Base-by-base conservation (phyloP, 805 yeast species). In the Dipodascopsis uninucleata region DNA sequence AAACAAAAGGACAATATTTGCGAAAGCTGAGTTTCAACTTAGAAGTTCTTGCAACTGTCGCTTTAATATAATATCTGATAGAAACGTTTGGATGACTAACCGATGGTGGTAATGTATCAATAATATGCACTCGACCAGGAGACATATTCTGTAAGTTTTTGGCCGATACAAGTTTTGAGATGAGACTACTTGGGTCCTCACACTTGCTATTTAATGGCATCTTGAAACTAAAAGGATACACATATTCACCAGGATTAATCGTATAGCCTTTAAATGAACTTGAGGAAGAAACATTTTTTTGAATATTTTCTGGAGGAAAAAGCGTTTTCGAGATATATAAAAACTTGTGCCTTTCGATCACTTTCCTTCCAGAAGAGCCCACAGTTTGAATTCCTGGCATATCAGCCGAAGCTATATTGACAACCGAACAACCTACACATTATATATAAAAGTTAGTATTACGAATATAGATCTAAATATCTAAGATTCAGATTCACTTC, bases 21-120 rank as follows among this genome's bases (percentile, higher is more conserved):
- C 84, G 64, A 25, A 72, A 56, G 47, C 77, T 79, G 22, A 68
- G 39, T 43, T 72, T 71, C 44, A 76, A 64, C 25, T 77, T 56
- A 2, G 78, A 69, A 1, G 79, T 62, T 36, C 80, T 58, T 45
- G 74, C 75, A 32, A 79, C 79, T 0, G 85, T 79, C 7, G 71
- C 82, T 60, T 80, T 79, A 43, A 81, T 69, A 57, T 72, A 79
- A 58, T 80, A 80, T 44, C 70, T 66, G 9, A 17, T 17, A 10
- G 35, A 44, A n/a, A 31, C 53, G 22, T 36, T 5, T 21, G 58
- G 17, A n/a, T 60, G 65, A 3, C 62, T 52, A 17, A 62, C 41
- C 16, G 66, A 59, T 18, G 68, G 67, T 20, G 69, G 68, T 43
- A 65, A 49, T 2, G 55, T 42, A 7, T 52, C 47, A 9, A 28